Evolutionary conservation across 2,329 filamentous ascomycete species (phyloP).

Genomic region (Fonsecaea pugnacius): DNA sequence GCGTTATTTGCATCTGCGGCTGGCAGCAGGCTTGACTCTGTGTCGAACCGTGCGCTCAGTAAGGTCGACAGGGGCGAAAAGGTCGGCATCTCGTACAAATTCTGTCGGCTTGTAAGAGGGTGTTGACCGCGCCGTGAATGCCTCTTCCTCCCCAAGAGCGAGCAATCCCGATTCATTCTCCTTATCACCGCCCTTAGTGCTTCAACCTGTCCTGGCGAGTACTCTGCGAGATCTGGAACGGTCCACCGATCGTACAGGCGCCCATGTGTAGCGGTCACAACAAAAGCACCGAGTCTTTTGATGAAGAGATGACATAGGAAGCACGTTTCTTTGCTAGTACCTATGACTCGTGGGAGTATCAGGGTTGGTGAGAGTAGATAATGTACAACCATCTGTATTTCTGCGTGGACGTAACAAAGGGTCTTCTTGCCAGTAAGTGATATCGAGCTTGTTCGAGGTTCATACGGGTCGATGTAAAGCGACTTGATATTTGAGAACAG

Average conservation of each 20-base stretch:
- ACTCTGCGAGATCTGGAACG: slow-evolving; percentile 31
- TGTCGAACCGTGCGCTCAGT: background rate
- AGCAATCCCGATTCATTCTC: slow-evolving; percentile 1
- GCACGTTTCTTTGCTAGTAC: slow-evolving; percentile 36
- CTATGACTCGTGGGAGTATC: slow-evolving; percentile 29
- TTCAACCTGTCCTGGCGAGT: background rate
- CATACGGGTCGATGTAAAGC: slow-evolving; percentile 17
- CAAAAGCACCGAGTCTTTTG: slow-evolving; percentile 27
- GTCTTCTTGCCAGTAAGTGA: slow-evolving; percentile 15
- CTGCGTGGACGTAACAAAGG: slow-evolving; percentile 35
- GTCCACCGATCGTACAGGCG: slow-evolving; percentile 38
- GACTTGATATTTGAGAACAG: slow-evolving; percentile 12
- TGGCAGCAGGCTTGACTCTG: background rate
- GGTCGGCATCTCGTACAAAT: background rate
- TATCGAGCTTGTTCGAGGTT: slow-evolving; percentile 11
- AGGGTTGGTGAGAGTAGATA: slow-evolving; percentile 13
- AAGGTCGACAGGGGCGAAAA: background rate
- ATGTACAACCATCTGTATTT: slow-evolving; percentile 36
- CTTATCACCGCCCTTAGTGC: background rate
- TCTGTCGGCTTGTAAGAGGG: background rate
- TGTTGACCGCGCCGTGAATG: background rate
- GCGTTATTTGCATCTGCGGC: background rate
- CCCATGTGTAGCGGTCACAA: slow-evolving; percentile 34
- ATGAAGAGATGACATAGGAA: slow-evolving; percentile 38
- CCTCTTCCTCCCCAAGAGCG: background rate